Evolutionary conservation across 2,329 filamentous ascomycete genomes (phyloP), one percentile per base, ranked within the genome.

Genomic region (Teratosphaeria zuluensis): DNA sequence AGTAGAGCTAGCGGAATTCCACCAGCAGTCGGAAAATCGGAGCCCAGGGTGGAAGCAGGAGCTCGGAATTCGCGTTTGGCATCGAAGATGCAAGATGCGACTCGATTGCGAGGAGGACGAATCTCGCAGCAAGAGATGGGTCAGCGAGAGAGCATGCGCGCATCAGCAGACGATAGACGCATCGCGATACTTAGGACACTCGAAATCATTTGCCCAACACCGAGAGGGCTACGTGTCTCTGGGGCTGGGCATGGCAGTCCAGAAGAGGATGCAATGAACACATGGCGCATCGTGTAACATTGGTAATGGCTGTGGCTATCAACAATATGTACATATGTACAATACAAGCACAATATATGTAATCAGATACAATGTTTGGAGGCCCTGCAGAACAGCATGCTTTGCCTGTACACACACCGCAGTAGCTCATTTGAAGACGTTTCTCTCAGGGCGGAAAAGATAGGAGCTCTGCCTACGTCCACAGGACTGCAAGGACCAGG

Each of bases 191-290:
- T 63, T 11, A 56, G 42, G 19, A 57, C 62, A 14, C 46, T 65
- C 42, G 59, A 61, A 33, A 59, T 64, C 51, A 33, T 65, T 9
- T 54, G 57, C 5, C 59, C 62, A 7, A 58, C 60, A 11, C 61
- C 61, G 32, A 33, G 53, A 54, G 53, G 54, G 21, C 9, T 56
- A 19, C 14, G 51, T 55, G 51, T 35, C 11, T 12, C 55, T 24
- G 19, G 48, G 24, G 12, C 9, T 24, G 8, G 16, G 14, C 51
- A 57, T 19, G 4, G 48, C 30, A 28, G 51, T 38, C n/a, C 52
- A 8, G 16, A 52, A 32, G 51, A 11, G 46, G 42, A 19, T 21
- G 28, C 35, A 38, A 3, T 48, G 31, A 51, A 11, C 21, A 4
- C 9, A 6, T 19, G 14, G 21, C 42, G 24, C 7, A 24, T 57